Base-by-base conservation (phyloP, 1,284 basidiomycete genomes). In the Coniferiporia sulphurascens region DNA sequence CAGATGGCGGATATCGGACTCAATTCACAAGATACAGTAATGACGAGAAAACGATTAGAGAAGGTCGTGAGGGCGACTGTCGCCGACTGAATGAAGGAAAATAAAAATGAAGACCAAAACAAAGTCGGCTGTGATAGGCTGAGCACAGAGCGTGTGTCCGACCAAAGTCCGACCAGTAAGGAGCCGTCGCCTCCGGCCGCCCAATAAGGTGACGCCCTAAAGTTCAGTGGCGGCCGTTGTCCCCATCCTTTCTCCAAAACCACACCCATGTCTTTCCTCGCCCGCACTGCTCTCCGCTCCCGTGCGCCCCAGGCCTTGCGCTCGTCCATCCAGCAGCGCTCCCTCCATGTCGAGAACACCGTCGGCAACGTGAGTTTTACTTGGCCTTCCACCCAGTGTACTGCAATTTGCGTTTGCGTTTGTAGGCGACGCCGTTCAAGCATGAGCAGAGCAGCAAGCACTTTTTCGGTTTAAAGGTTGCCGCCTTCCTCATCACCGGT, bases 391-490 rank as follows among this genome's bases (percentile, higher is more conserved):
- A 48, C 41, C 27, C 48, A 19, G 7, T 27, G 44, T 38, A 44
- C 34, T 36, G 10, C n/a, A 6, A 7, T 36, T 34, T 43, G 45
- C 2, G 19, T 21, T 48, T 58, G 49, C 35, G 36, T 17, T 22
- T 55, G 15, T 65, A 90, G 87, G 85, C 87, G 71, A 76, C 90
- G 41, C 89, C 89, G 17, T 91, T 91, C 75, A 73, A 77, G 55
- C 81, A 75, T 63, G 81, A 82, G 34, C 76, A 78, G 55, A 67
- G 77, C 55, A 83, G 80, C 68, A 88, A 82, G 71, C 68, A 66
- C 35, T 64, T 71, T 3, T 90, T 88, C 65, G 89, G 74, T 13
- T 48, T 75, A 61, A 91, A 89, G 73, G 66, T 88, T 46, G 66
- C 71, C 22, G 62, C 73, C 12, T 88, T 81, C 71, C 75, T 90